Evolutionary conservation across 441 rosid species (phyloP).

Genomic region (Breynia disticha): DNA sequence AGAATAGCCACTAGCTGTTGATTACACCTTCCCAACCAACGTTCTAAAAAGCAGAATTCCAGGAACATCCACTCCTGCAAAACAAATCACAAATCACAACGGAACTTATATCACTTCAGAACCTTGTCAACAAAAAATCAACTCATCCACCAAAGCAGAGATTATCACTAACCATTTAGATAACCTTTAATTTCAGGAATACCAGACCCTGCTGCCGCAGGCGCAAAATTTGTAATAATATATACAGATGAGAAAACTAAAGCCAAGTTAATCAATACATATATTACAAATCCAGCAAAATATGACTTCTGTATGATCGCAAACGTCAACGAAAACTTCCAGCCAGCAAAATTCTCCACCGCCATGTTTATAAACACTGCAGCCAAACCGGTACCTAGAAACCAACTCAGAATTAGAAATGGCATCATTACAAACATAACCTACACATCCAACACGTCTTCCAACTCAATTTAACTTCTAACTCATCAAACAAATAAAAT

Average conservation of each 20-base stretch:
- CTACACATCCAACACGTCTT: no score
- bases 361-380: slow-evolving; percentile 90
- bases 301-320: slow-evolving; percentile 80
- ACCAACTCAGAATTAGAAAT: slow-evolving; percentile 3
- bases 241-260: slow-evolving; percentile 86
- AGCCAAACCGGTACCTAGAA: slow-evolving; percentile 88
- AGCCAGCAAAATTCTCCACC: slow-evolving; percentile 98
- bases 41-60: slow-evolving; percentile 95
- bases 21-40: slow-evolving; percentile 81
- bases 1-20: slow-evolving; percentile 5
- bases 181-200: slow-evolving; percentile 98
- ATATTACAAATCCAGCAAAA: slow-evolving; percentile 70
- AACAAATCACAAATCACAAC: slow-evolving; percentile 9
- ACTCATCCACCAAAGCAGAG: slow-evolving; percentile 1
- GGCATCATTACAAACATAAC: neutral
- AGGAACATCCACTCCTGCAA: slow-evolving; percentile 76
- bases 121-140: neutral
- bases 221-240: slow-evolving; percentile 78
- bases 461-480: neutral
- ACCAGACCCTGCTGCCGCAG: slow-evolving; percentile 98
- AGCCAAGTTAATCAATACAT: slow-evolving; percentile 62
- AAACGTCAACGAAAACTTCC: slow-evolving; percentile 81
- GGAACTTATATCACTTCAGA: slow-evolving; percentile 2
- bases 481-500: neutral
- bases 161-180: slow-evolving; percentile 55